Evolutionary conservation across 352 stramenopile species (phyloP), one percentile per base, ranked within the genome.

Genomic region (Globisporangium recalcitrans): DNA sequence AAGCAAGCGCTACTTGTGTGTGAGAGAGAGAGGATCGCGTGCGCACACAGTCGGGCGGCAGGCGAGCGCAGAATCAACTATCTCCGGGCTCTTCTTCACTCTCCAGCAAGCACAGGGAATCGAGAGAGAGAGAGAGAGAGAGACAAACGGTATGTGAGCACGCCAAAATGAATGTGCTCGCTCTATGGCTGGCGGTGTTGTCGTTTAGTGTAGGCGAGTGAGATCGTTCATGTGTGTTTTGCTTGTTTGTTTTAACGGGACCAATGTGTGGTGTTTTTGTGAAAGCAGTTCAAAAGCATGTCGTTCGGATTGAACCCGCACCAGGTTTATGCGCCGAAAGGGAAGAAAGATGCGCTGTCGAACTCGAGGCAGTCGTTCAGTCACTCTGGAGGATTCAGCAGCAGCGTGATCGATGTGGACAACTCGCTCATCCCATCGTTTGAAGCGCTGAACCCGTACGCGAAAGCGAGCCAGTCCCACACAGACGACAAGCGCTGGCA

Each of bases 401-500:
- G 54, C 16, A 73, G 52, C 52, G 76, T 72, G 38, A 62, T 63
- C 16, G 84, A 82, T 34, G 71, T 79, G 36, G 77, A 82, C 34
- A 61, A 61, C 54, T 78, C 71, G 21, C 60, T 73, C 5, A 70
- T 93, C 53, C 85, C 85, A 19, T 80, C 83, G 22, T 95, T 95
- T 49, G 74, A 80, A 44, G 68, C 75, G 21, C 62, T 95, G 29
- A 95, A 95, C 65, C 83, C 83, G 29, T 92, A 85, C 63, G 80
- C 81, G n/a, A 83, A 84, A 27, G 65, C 58, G 16, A 72, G 78
- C 6, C 73, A 73, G 42, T 70, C 67, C 56, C 59, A 67, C 46
- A 64, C 82, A 24, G 73, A 86, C 29, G 85, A 90, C 42, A 68
- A 69, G 54, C 82, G 84, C 22, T 95, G 83, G 82, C 81, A 93